These are phyloP conservation scores for Penicillium cosmopolitanum DNA, from an alignment of 495 filamentous ascomycete species.

Conservation along the genomic window DNA sequence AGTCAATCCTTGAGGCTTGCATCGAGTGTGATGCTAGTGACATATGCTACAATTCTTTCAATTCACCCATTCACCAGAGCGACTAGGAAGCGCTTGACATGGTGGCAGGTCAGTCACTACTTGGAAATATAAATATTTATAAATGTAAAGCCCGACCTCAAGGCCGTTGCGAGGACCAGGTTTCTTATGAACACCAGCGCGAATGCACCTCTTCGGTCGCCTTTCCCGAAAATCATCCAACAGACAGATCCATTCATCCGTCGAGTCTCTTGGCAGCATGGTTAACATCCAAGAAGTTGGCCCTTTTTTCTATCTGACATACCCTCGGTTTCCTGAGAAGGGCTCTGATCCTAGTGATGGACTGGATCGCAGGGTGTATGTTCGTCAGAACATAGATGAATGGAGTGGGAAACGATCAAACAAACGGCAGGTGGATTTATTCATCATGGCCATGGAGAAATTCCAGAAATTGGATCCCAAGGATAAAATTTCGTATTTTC, in stretches of 20 bases:
- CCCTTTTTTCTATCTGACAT: slow-evolving; percentile 7
- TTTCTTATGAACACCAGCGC: neutral
- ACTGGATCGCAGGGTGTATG: slow-evolving; percentile 8
- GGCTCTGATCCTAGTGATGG: slow-evolving; percentile 8
- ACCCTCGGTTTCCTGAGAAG: slow-evolving; percentile 4
- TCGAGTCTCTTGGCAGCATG: slow-evolving; percentile 5
- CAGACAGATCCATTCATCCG: slow-evolving; percentile 3
- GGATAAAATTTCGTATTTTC: slow-evolving; percentile 31
- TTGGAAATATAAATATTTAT: neutral
- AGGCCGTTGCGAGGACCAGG: neutral
- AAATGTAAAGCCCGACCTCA: neutral
- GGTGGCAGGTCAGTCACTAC: neutral
- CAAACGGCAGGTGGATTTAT: slow-evolving; percentile 34
- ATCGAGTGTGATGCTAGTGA: neutral
- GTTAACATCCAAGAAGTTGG: neutral
- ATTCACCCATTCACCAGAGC: neutral
- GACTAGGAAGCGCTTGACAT: neutral
- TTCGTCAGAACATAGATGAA: slow-evolving; percentile 17
- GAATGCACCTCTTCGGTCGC: slow-evolving; percentile 17
- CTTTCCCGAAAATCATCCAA: slow-evolving; percentile 7
- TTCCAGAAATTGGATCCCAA: slow-evolving; percentile 28
- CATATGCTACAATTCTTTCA: neutral
- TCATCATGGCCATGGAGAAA: slow-evolving; percentile 31
- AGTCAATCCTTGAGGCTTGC: neutral
- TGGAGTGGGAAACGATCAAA: slow-evolving; percentile 12